Evolutionary conservation across 2,329 filamentous ascomycete genomes (phyloP).

Genomic region (Alternaria atra): DNA sequence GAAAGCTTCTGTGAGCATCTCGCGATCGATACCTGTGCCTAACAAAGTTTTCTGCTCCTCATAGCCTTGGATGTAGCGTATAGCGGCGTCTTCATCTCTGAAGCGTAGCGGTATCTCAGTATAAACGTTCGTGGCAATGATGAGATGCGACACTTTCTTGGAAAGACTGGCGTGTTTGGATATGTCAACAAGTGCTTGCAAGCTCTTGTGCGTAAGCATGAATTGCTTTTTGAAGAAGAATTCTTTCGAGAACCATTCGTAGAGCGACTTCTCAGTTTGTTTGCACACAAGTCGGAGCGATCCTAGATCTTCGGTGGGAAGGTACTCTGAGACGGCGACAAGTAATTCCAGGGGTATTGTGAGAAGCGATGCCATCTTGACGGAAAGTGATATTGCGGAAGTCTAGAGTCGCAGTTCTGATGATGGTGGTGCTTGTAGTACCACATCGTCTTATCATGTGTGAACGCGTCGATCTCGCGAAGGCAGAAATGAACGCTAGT

Average conservation of each 20-base stretch:
- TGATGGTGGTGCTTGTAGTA: not conserved
- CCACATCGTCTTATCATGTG: conserved; percentile 23
- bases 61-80: conserved; percentile 29
- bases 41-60: conserved; percentile 41
- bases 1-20: conserved; percentile 67
- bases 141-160: conserved; percentile 57
- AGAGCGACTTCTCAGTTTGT: conserved; percentile 62
- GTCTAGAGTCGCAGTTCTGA: not conserved
- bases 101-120: conserved; percentile 24
- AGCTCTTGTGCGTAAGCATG: conserved; percentile 67
- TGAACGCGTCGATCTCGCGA: conserved; percentile 21
- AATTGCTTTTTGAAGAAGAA: conserved; percentile 75
- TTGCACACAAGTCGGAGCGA: conserved; percentile 65
- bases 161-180: conserved; percentile 51
- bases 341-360: conserved; percentile 67
- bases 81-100: conserved; percentile 20
- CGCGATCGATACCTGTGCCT: conserved; percentile 58
- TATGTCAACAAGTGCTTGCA: conserved; percentile 61
- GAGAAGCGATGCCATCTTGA: conserved; percentile 34
- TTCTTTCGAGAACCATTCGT: conserved; percentile 65
- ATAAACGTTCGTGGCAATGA: conserved; percentile 58
- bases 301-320: conserved; percentile 66
- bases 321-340: conserved; percentile 59
- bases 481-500: conserved; percentile 26
- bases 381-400: not conserved